These are phyloP conservation scores for Dioscorea dumetorum DNA, from an alignment of 106 monocot genomes.

Conservation along the genomic window DNA sequence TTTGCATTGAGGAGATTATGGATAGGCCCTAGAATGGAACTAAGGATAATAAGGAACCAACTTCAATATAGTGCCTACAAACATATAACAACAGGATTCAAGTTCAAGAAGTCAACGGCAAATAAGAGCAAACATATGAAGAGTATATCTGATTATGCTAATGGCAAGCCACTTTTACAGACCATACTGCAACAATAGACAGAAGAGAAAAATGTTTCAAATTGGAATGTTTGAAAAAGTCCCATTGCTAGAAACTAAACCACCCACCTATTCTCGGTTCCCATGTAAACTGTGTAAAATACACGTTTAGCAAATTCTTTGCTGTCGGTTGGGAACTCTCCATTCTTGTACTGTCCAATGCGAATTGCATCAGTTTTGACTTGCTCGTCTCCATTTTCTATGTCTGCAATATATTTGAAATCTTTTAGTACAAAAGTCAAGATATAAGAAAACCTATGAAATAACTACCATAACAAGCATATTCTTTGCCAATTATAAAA, in stretches of 20 bases:
- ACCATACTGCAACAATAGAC: neutral
- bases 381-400: conserved; percentile 85
- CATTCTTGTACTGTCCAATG: conserved; percentile 92
- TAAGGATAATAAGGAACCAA: too few relatives aligned
- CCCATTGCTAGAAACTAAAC: neutral
- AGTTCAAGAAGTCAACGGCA: too few relatives aligned
- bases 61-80: too few relatives aligned
- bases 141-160: too few relatives aligned
- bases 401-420: conserved; percentile 39
- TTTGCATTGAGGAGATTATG: too few relatives aligned
- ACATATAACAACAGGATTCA: too few relatives aligned
- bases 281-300: conserved; percentile 98
- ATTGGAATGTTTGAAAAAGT: too few relatives aligned
- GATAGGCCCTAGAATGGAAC: too few relatives aligned
- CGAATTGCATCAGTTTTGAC: conserved; percentile 92
- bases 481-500: neutral
- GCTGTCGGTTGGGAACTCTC: conserved; percentile 74
- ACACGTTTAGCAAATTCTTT: conserved; percentile 88
- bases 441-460: neutral
- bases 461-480: neutral
- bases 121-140: too few relatives aligned
- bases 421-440: neutral
- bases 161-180: neutral
- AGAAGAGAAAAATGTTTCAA: neutral
- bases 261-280: conserved; percentile 88